These are phyloP conservation scores for Lathyrus sativus DNA, from an alignment of 306 rosid species.

Conservation along the genomic window DNA sequence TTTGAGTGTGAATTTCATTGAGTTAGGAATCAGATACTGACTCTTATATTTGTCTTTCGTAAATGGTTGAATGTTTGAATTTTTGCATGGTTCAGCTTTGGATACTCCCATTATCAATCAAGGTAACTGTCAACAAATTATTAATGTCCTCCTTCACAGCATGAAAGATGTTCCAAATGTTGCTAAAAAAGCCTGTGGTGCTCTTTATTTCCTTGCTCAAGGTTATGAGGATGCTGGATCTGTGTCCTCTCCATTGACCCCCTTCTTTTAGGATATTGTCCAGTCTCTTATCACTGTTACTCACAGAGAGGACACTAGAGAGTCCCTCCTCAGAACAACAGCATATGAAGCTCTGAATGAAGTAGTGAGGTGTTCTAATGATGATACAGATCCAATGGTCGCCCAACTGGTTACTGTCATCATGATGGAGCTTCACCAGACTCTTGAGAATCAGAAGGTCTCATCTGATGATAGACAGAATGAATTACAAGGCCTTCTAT, in stretches of 20 bases:
- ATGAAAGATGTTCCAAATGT: slow-evolving; percentile 94
- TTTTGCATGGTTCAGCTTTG: slow-evolving; percentile 81
- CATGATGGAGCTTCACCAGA: slow-evolving; percentile 79
- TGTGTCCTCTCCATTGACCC: slow-evolving; percentile 69
- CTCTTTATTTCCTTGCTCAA: slow-evolving; percentile 92
- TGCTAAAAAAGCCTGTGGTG: slow-evolving; percentile 98
- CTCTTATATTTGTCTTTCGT: too few relatives aligned
- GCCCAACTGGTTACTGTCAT: slow-evolving; percentile 75
- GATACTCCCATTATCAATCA: slow-evolving; percentile 80
- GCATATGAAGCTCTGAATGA: slow-evolving; percentile 93
- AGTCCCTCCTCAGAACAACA: slow-evolving; percentile 89
- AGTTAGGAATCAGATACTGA: too few relatives aligned
- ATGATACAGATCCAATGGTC: slow-evolving; percentile 83
- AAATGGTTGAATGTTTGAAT: slow-evolving; percentile 92
- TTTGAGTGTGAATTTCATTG: too few relatives aligned
- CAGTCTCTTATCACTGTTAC: slow-evolving; percentile 74
- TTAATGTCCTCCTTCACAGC: slow-evolving; percentile 78
- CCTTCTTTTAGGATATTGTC: slow-evolving; percentile 76
- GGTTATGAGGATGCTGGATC: slow-evolving; percentile 82
- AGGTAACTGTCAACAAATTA: slow-evolving; percentile 76
- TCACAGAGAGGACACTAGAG: slow-evolving; percentile 89
- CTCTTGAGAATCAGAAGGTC: slow-evolving; percentile 69
- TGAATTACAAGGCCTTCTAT: slow-evolving; percentile 95
- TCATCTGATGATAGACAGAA: slow-evolving; percentile 81
- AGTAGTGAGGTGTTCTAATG: slow-evolving; percentile 91